Evolutionary conservation across 179 eudicot species (phyloP), one percentile per base, ranked within the genome.

Genomic region (Silene vulgaris): DNA sequence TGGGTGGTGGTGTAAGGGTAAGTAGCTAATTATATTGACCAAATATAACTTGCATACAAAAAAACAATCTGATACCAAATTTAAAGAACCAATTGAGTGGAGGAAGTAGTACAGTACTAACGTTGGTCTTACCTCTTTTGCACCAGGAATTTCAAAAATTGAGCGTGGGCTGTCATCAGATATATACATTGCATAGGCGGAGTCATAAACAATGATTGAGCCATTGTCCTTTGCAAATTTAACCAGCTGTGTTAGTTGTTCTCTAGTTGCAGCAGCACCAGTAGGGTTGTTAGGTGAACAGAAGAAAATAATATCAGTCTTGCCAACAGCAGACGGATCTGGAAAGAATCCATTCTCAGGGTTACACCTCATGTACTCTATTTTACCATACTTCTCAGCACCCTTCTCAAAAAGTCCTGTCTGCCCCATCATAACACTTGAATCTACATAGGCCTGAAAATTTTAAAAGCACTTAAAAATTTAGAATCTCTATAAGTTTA

Each of bases 251-350:
- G 85, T 85, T 65, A 92, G 80, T 69, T 94, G 97, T 76, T 86
- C 88, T 71, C 90, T 86, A 32, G 96, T 81, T 52, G 98, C 98
- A 85, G 96, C 88, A 75, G 89, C 84, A 69, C 96, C 98, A 29
- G 98, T 94, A 72, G 98, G 98, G 79, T 94, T 94, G 80, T 94
- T 94, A 8, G 98, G 98, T 52, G 98, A 94, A 77, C 98, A 94
- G 81, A 94, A 92, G 80, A 94, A 94, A 75, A 92, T 92, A 78
- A 94, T 72, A 76, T 94, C 97, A 14, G 98, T 88, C 81, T 86
- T 87, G 20, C 89, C 73, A 76, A 87, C 83, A 4, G 80, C 76
- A 29, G 91, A 87, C 32, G 91, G 78, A 81, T 91, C 94, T 8
- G 98, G 97, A 74, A 92, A 92, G 83, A 91, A 94, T 48, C 85